Evolutionary conservation across 495 filamentous ascomycete species (phyloP).

Genomic region (Echria macrotheca): DNA sequence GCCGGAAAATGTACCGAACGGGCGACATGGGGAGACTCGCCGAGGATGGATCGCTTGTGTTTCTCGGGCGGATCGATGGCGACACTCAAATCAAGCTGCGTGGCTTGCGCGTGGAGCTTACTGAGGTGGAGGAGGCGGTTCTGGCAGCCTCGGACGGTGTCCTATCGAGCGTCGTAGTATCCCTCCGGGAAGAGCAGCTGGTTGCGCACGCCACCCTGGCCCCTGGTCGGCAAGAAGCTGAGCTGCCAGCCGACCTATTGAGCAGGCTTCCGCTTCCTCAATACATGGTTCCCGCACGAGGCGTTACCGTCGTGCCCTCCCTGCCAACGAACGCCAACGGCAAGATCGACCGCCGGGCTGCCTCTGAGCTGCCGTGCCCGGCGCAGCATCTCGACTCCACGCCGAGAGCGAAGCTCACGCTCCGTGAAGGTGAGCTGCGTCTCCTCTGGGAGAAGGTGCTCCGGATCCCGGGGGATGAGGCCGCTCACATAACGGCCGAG

Average conservation of each 20-base stretch:
- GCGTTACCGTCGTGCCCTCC: slow-evolving; percentile 8
- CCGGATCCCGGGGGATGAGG: neutral
- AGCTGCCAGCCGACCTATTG: neutral
- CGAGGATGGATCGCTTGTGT: slow-evolving; percentile 30
- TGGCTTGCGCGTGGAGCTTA: slow-evolving; percentile 41
- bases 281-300: slow-evolving; percentile 25
- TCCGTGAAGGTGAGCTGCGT: neutral
- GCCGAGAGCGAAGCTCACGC: neutral
- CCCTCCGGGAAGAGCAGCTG: neutral
- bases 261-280: slow-evolving; percentile 2
- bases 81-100: slow-evolving; percentile 41
- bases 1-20: slow-evolving; percentile 31
- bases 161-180: slow-evolving; percentile 9
- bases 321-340: slow-evolving; percentile 16
- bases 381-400: no score
- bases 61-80: slow-evolving; percentile 34
- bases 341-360: slow-evolving; percentile 11
- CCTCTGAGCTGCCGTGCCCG: neutral
- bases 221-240: neutral
- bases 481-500: neutral
- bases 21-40: slow-evolving; percentile 36
- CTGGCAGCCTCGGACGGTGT: slow-evolving; percentile 12
- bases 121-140: slow-evolving; percentile 34
- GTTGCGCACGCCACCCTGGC: neutral
- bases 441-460: neutral